Base-by-base conservation (phyloP, 768 basidiomycete genomes). In the Porpolomopsis calyptriformis region DNA sequence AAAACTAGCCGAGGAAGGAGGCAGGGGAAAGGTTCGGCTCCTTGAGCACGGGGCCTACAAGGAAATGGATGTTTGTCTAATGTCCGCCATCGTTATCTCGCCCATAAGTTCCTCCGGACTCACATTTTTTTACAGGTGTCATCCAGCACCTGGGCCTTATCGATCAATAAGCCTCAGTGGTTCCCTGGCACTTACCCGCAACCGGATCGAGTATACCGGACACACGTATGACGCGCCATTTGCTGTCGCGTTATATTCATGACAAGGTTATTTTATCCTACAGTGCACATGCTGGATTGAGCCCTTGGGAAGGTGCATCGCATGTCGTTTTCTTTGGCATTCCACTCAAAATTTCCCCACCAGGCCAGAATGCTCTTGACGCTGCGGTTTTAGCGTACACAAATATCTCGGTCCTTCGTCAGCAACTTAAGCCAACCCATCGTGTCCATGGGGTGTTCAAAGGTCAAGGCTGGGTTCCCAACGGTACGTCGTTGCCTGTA, bases 331-430 rank as follows among this genome's bases (percentile, higher is more conserved):
- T 7, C 14, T 14, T 31, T 31, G 29, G 14, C 29, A 14, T 7
- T 31, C 14, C 7, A 31, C 29, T 31, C n/a, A n/a, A n/a, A n/a
- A n/a, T n/a, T n/a, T n/a, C n/a, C n/a, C n/a, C n/a, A n/a, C n/a
- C 14, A 31, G 29, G 29, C 14, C 29, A 31, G 49, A 90, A 91
- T 50, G 81, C 88, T 1, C 62, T 89, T 10, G 89, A 93, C 56
- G 90, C 90, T 0, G 87, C 86, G n/a, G 82, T 90, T 4, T 69
- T 88, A 2, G 82, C 84, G 3, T 91, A 92, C 57, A 82, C 74
- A 40, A 84, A 80, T 44, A 78, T 92, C 23, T 78, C 84, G 0
- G 77, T 79, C 4, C 70, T 92, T 22, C 76, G 90, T 11, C 90
- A 93, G 60, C 90, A 92, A 54, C 69, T 88, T 12, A 70, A 73